Percentiles rank a stretch among this genome's conserved stretches.
phyloP scores from a whole-genome alignment of 441 rosid species.

The Melastoma candidum region DNA sequence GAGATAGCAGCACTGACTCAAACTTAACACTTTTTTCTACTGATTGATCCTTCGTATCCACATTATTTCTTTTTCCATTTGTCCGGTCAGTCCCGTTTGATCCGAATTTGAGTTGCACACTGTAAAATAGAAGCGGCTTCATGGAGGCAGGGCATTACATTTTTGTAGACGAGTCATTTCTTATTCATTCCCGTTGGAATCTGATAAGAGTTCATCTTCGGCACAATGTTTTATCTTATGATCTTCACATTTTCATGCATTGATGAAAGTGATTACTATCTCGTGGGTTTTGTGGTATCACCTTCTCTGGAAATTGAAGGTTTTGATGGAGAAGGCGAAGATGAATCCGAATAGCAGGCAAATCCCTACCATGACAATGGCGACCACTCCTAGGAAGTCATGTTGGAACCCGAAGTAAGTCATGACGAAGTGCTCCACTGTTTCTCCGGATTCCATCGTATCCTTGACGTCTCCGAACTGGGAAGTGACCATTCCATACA shows the following conservation, averaged over 20 bases:
- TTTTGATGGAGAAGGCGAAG: slow-evolving; percentile 7
- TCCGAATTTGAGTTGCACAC: background rate
- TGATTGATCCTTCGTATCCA: no score
- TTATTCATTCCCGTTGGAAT: no score
- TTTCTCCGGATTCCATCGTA: no score
- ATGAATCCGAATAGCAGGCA: background rate
- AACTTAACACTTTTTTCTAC: slow-evolving; percentile 10
- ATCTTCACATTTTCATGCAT: no score
- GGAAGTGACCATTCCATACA: no score
- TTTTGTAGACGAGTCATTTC: background rate
- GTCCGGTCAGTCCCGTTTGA: background rate
- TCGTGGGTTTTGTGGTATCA: background rate
- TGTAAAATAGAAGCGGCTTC: slow-evolving; percentile 5
- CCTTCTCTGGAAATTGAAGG: slow-evolving; percentile 15
- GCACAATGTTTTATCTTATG: no score
- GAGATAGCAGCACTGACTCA: slow-evolving; percentile 10
- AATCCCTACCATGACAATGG: slow-evolving; percentile 3
- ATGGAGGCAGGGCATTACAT: background rate
- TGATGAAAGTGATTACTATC: no score
- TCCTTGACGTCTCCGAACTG: no score
- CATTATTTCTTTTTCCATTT: background rate
- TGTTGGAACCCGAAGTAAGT: no score
- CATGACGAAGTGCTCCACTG: no score
- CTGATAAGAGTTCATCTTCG: no score
- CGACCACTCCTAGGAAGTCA: slow-evolving; percentile 6